A percentile compares a stretch with the other conserved stretches of the same genome.
Conservation (phyloP, 306 rosid species). For the Acacia acuminata region DNA sequence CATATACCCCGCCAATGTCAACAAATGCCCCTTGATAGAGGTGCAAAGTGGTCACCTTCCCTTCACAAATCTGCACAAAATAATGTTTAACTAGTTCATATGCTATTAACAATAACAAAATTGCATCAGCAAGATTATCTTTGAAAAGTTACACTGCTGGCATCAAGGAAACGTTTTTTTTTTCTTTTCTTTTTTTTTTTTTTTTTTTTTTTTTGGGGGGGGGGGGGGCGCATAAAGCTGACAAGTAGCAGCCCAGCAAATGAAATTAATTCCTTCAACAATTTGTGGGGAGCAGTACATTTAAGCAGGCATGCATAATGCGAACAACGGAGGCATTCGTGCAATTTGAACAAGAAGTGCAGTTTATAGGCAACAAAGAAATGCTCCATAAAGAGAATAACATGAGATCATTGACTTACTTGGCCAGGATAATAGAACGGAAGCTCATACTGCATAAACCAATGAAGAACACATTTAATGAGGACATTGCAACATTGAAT, state of each 20-base stretch:
- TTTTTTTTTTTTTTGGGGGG: no score
- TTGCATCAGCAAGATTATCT: background rate
- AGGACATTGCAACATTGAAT: constrained; percentile 34
- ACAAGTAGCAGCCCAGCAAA: no score
- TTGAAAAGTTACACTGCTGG: background rate
- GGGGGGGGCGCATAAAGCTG: no score
- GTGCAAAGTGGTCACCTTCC: constrained; percentile 79
- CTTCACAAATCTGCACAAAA: constrained; percentile 75
- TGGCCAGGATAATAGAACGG: constrained; percentile 97
- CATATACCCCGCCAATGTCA: constrained; percentile 96
- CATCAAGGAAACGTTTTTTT: no score
- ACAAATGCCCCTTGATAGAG: constrained; percentile 99
- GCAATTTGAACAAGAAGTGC: constrained; percentile 9
- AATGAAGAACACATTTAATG: constrained; percentile 1
- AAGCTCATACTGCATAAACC: constrained; percentile 89
- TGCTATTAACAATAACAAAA: background rate
- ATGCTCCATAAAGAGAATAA: constrained; percentile 14
- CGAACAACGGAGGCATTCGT: constrained; percentile 7
- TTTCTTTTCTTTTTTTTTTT: no score
- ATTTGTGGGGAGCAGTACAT: background rate
- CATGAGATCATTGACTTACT: constrained; percentile 53
- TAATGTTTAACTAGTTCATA: constrained; percentile 18
- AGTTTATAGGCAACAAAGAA: constrained; percentile 24
- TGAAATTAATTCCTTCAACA: background rate
- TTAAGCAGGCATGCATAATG: background rate